Conservation (phyloP, 352 stramenopile species). For the Phytophthora fragariaefolia region DNA sequence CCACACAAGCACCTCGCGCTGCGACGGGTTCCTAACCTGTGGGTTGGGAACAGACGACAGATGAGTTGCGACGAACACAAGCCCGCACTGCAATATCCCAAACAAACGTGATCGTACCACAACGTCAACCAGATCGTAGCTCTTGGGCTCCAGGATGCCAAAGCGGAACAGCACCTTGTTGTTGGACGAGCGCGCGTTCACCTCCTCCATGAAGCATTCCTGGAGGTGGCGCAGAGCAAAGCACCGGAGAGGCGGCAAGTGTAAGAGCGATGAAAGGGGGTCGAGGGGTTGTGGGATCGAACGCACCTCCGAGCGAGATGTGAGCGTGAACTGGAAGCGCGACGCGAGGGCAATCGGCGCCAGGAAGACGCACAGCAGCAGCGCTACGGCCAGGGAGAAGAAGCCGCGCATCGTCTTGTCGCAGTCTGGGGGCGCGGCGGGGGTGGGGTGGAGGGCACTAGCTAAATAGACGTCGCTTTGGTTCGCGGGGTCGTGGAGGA, state of each 20-base stretch:
- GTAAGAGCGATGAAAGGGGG: conserved; percentile 1
- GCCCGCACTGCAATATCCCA: background rate
- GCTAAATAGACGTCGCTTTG: background rate
- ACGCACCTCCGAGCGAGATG: conserved; percentile 47
- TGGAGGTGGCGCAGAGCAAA: conserved; percentile 13
- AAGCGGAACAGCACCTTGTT: conserved; percentile 75
- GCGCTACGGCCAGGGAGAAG: conserved; percentile 17
- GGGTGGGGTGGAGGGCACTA: background rate
- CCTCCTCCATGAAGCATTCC: conserved; percentile 70
- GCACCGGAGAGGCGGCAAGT: too few species aligned
- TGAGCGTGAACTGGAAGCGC: conserved; percentile 58
- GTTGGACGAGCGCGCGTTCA: conserved; percentile 57
- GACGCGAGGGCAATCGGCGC: conserved; percentile 31
- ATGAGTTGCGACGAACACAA: background rate
- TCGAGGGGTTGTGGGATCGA: background rate
- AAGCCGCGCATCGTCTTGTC: conserved; percentile 25
- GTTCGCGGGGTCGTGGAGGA: background rate
- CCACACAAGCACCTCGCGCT: conserved; percentile 57
- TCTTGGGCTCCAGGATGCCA: conserved; percentile 58
- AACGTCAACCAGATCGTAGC: conserved; percentile 62
- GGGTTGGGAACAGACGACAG: background rate
- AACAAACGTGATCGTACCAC: conserved; percentile 33
- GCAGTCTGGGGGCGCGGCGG: background rate
- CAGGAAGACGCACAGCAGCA: conserved; percentile 28
- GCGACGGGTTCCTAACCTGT: conserved; percentile 64